Base-by-base conservation (phyloP, 1,284 basidiomycete genomes). In the Trametes polyzona region DNA sequence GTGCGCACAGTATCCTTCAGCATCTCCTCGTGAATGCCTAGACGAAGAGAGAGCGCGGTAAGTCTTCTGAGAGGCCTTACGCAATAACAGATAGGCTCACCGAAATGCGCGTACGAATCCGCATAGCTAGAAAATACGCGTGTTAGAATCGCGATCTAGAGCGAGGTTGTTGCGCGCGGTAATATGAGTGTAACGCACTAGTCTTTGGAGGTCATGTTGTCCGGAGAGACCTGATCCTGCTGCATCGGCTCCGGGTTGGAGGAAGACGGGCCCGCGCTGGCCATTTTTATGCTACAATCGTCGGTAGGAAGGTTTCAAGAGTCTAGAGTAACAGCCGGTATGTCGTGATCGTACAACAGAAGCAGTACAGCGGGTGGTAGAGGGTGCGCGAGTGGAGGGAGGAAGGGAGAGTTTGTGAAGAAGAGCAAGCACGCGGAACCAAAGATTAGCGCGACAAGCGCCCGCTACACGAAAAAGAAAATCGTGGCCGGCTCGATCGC, bases 11-110 rank as follows among this genome's bases (percentile, higher is more conserved):
- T 79, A 77, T 99, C 97, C 78, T 99, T 99, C 73, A 99, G 79
- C 97, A 99, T 99, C 79, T 99, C 97, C 78, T 97, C 96, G 75
- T 98, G 95, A 68, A 98, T 98, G 62, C 93, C 93, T 65, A 39
- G 47, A 14, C 55, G n/a, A n/a, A n/a, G n/a, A n/a, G n/a, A n/a
- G n/a, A n/a, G 21, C 58, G 64, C 26, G 27, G 29, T 16, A 16
- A 30, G 36, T 4, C 12, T 24, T 23, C 17, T 16, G 29, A 16
- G 12, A 33, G 21, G 27, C 8, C 24, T 10, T 1, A 23, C 30
- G 47, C 33, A 41, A 23, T n/a, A 52, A 43, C 14, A 11, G 33
- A 24, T 23, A 16, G 27, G 71, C 85, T 62, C 70, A 92, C 92
- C 95, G 66, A 96, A 96, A 77, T 97, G 95, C 42, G 95, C 95